Evolutionary conservation across 2,329 filamentous ascomycete genomes (phyloP), one percentile per base, ranked within the genome.

Genomic region (Blastomyces parvus): DNA sequence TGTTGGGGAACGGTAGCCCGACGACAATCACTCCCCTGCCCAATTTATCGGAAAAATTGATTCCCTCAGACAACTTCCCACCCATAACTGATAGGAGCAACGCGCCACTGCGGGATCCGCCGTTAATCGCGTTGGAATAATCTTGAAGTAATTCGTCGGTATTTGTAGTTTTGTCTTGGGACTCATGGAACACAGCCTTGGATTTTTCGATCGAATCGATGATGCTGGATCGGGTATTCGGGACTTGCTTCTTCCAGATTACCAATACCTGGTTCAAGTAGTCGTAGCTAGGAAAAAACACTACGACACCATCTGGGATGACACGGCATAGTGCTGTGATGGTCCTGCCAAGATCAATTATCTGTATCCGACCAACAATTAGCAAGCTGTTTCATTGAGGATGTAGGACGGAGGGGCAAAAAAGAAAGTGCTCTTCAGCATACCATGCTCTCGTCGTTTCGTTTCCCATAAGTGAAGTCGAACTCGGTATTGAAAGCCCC

Each of bases 251-350:
- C 67, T 84, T 81, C 89, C 89, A 92, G 0, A 78, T 77, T 1
- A 75, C 72, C 7, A 88, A 78, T 7, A 96, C 90, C 57, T 86
- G 84, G 59, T 91, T 87, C 0, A 99, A 83, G 73, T 96, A 97
- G 11, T 88, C 84, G 74, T 99, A 97, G 74, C 91, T 96, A 0
- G 94, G 92, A 69, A 99, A 97, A 79, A 99, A 99, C 0, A 92
- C 86, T 0, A 99, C 91, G 0, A 97, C 84, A 1, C 94, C 94
- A 68, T 97, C 92, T 0, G 91, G 91, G 0, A 97, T 88, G 4
- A 85, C 79, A 7, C 83, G 81, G 69, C 88, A 89, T 5, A 94
- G 80, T 60, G 87, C 87, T 1, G 91, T 73, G 8, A 99, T 80
- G 0, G 88, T 84, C 36, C 84, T 75, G 0, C 92, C 94, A 0